These are phyloP conservation scores for Exophiala sideris DNA, from an alignment of 2,329 filamentous ascomycete species.

Conservation along the genomic window DNA sequence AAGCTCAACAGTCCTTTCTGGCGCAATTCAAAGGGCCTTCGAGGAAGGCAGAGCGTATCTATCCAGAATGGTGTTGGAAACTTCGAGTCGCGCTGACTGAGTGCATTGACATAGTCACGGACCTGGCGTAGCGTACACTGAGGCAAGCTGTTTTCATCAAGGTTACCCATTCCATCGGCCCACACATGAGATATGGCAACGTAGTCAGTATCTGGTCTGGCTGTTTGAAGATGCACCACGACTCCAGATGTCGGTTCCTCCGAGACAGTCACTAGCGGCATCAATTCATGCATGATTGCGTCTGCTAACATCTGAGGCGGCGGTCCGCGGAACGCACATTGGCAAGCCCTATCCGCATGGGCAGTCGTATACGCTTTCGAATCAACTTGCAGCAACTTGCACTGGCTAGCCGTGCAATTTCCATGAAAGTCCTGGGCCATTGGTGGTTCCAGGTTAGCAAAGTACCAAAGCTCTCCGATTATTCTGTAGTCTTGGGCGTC, in stretches of 20 bases:
- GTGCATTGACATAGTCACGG: too few species aligned
- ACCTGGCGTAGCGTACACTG: constrained; percentile 14
- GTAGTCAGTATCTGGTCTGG: constrained; percentile 3
- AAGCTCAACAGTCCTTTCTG: constrained; percentile 13
- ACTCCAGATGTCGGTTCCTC: too few species aligned
- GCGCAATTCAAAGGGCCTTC: constrained; percentile 1
- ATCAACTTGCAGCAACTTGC: constrained; percentile 1
- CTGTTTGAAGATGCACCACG: too few species aligned
- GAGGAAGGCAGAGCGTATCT: constrained; percentile 27
- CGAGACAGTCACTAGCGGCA: too few species aligned
- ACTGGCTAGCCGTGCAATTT: neutral
- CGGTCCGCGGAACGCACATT: too few species aligned
- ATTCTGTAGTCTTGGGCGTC: neutral
- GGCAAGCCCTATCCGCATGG: too few species aligned
- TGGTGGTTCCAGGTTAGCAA: constrained; percentile 1
- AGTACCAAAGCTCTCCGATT: constrained; percentile 7
- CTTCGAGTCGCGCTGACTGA: too few species aligned
- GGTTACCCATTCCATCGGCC: constrained; percentile 27
- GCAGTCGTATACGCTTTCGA: too few species aligned
- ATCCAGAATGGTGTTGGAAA: constrained; percentile 23
- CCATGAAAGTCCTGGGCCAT: neutral
- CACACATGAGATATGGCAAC: constrained; percentile 29
- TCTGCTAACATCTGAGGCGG: too few species aligned
- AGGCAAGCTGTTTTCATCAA: constrained; percentile 19
- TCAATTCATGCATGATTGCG: too few species aligned